A percentile compares a stretch with the other conserved stretches of the same genome.
These are phyloP conservation scores for Beauveria sp. DNA, from an alignment of 2,329 filamentous ascomycete genomes.

Conservation along the genomic window DNA sequence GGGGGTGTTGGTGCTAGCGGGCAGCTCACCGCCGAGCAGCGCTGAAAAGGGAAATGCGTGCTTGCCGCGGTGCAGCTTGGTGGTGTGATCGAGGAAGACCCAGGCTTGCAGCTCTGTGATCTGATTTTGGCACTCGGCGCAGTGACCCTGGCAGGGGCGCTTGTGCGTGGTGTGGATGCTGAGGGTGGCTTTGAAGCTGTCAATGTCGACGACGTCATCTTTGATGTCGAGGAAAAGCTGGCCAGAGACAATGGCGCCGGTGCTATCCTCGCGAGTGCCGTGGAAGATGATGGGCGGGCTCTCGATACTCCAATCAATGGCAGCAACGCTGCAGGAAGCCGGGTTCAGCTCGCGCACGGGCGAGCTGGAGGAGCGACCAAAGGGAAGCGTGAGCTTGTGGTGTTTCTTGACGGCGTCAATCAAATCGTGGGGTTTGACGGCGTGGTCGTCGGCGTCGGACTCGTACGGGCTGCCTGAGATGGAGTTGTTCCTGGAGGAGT, in stretches of 20 bases:
- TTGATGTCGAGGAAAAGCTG: constrained; percentile 68
- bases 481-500: constrained; percentile 17
- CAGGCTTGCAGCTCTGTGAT: constrained; percentile 70
- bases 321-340: constrained; percentile 28
- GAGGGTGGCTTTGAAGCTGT: constrained; percentile 66
- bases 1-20: constrained; percentile 69
- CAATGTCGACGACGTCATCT: constrained; percentile 58
- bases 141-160: constrained; percentile 73
- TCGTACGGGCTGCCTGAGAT: constrained; percentile 26
- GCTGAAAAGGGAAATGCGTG: constrained; percentile 87
- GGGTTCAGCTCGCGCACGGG: constrained; percentile 13
- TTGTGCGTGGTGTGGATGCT: constrained; percentile 66
- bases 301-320: constrained; percentile 60
- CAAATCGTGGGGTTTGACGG: constrained; percentile 32
- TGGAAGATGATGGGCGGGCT: constrained; percentile 83
- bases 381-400: constrained; percentile 34
- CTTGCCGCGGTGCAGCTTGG: constrained; percentile 43
- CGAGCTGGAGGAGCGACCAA: constrained; percentile 21
- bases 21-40: constrained; percentile 77
- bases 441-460: constrained; percentile 29
- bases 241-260: constrained; percentile 78
- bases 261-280: constrained; percentile 65
- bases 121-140: constrained; percentile 65
- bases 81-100: constrained; percentile 60
- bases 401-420: constrained; percentile 33